Conservation (phyloP, 2,329 filamentous ascomycete genomes). For the Leptographium procerum region DNA sequence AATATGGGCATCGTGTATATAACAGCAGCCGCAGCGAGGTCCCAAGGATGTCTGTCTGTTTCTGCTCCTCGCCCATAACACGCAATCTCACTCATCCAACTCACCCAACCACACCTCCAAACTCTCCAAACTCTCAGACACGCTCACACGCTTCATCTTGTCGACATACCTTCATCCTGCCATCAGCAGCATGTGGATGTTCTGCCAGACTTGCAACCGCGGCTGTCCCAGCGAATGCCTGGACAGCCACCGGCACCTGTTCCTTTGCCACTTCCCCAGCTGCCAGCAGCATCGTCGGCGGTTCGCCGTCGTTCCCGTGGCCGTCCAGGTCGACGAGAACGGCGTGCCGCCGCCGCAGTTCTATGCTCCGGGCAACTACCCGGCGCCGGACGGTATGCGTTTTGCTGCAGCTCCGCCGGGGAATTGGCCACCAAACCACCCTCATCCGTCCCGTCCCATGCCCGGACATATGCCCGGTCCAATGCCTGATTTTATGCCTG, state of each 20-base stretch:
- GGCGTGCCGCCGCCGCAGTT: neutral
- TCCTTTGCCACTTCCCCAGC: neutral
- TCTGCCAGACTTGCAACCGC: neutral
- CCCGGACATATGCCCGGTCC: neutral
- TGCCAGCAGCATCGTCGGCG: neutral
- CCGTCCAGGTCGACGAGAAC: neutral
- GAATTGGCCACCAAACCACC: neutral
- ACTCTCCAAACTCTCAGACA: too few relatives aligned
- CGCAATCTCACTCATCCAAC: neutral
- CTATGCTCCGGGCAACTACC: neutral
- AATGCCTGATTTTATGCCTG: neutral
- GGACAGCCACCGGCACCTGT: neutral
- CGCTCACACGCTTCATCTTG: neutral
- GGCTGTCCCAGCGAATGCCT: neutral
- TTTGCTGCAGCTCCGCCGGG: neutral
- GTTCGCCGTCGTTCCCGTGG: neutral
- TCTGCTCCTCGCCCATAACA: neutral
- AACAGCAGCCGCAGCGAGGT: neutral
- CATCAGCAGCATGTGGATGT: neutral
- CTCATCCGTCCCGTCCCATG: neutral
- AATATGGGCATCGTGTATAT: neutral
- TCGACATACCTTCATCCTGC: too few relatives aligned
- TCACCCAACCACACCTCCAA: too few relatives aligned
- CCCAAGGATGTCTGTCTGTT: neutral
- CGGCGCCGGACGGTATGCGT: neutral